Evolutionary conservation across 192 early-diverging fungal species (phyloP), one percentile per base, ranked within the genome.

Genomic region (Podila epicladia): DNA sequence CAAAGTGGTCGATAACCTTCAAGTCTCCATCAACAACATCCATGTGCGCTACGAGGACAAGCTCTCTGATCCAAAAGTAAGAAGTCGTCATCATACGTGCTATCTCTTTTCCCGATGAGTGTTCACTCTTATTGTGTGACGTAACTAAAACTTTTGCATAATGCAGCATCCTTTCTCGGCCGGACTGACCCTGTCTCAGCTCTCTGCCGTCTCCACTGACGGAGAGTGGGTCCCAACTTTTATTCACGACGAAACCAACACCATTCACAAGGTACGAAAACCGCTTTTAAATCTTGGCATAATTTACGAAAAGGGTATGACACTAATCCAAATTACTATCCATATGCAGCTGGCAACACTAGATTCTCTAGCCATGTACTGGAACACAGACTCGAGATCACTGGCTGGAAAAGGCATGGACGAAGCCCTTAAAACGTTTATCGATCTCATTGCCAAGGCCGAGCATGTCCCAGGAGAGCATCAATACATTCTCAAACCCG

Each of bases 1-100:
- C 15, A 97, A 97, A 82, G 95, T 99, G 35, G 89, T 99, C 5
- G 97, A 99, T 75, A 99, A 99, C 74, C 75, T 99, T 51, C 97
- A 99, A 67, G 90, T 99, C 9, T 92, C 94, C 11, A 97, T 99
- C 72, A 91, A 93, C 58, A 96, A 97, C 80, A 98, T 98, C 49
- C 98, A 99, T 74, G 86, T 99, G 62, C 86, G 97, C 31, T 99
- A 97, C 82, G 98, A 98, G 73, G 98, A 99, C 86, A 84, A 87
- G 26, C 71, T 91, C 62, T 94, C 92, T 62, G 92, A 92, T 73
- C 92, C 92, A 19, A 87, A 86, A 53, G 84, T 85, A 50, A 22
- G 35, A 32, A 65, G 22, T 49, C 13, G 64, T 51, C 6, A n/a
- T 62, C 29, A 19, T 24, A 15, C 26, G 45, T 63, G 13, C 35